A percentile compares a stretch with the other conserved stretches of the same genome.
Conservation (phyloP, 2,329 filamentous ascomycete species). For the Aureobasidium sp. region DNA sequence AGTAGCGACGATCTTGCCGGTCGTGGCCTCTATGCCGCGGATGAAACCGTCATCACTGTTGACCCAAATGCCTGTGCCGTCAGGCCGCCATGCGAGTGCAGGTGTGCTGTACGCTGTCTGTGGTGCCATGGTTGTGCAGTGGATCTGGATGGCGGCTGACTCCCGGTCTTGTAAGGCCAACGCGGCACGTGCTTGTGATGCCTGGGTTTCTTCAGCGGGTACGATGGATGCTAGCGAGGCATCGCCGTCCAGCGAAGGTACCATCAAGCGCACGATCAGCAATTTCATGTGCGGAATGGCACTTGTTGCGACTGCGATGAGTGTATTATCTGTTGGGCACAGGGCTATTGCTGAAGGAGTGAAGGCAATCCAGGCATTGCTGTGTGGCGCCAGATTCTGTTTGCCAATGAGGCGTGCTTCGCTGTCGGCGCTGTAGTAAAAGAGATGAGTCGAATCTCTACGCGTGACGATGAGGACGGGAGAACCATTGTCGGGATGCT, state of each 20-base stretch:
- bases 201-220: constrained; percentile 20
- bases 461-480: constrained; percentile 48
- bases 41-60: constrained; percentile 59
- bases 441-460: constrained; percentile 52
- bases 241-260: neutral
- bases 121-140: constrained; percentile 54
- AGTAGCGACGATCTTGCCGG: constrained; percentile 48
- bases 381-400: constrained; percentile 55
- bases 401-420: constrained; percentile 42
- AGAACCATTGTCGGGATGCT: constrained; percentile 40
- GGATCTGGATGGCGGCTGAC: constrained; percentile 52
- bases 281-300: constrained; percentile 49
- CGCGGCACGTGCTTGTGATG: constrained; percentile 46
- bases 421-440: constrained; percentile 44
- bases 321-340: constrained; percentile 46
- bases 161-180: constrained; percentile 49
- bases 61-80: constrained; percentile 51
- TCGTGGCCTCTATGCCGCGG: constrained; percentile 51
- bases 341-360: constrained; percentile 52
- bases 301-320: constrained; percentile 55
- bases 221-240: constrained; percentile 19
- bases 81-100: constrained; percentile 53
- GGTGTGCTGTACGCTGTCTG: constrained; percentile 59
- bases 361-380: constrained; percentile 58
- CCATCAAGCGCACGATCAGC: constrained; percentile 10